Evolutionary conservation across 1,284 basidiomycete species (phyloP).

Genomic region (Irpex lacteus): DNA sequence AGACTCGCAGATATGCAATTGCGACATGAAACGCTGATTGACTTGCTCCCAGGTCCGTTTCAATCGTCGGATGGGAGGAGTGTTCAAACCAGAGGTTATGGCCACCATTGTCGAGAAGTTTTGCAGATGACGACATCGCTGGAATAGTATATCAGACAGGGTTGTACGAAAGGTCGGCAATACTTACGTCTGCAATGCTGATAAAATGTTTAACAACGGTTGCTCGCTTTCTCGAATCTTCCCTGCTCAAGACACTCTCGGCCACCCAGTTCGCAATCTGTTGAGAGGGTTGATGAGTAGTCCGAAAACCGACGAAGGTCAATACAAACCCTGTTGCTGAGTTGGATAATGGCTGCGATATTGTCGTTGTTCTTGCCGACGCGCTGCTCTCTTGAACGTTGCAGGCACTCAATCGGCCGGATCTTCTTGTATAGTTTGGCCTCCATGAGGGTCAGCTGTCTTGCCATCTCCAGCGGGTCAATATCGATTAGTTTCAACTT

Average conservation of each 20-base stretch:
- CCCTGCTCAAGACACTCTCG: constrained; percentile 81
- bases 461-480: constrained; percentile 87
- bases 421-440: constrained; percentile 87
- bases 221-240: constrained; percentile 85
- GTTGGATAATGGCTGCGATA: constrained; percentile 88
- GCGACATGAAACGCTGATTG: constrained; percentile 66
- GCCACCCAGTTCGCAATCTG: constrained; percentile 95
- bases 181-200: constrained; percentile 80
- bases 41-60: constrained; percentile 96
- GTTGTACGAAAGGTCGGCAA: not conserved
- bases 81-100: constrained; percentile 93
- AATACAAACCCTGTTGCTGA: constrained; percentile 80
- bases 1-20: constrained; percentile 71
- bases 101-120: constrained; percentile 98
- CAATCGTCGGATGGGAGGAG: constrained; percentile 88
- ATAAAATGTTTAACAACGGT: constrained; percentile 89
- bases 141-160: constrained; percentile 2
- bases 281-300: constrained; percentile 2
- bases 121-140: constrained; percentile 88
- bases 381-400: constrained; percentile 71
- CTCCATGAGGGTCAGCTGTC: constrained; percentile 95
- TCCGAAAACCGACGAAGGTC: not conserved
- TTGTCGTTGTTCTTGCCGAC: constrained; percentile 74
- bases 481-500: constrained; percentile 86
- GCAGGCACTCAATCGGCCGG: constrained; percentile 88